Base-by-base conservation (phyloP, 129 eudicot species). In the Tanacetum coccineum region DNA sequence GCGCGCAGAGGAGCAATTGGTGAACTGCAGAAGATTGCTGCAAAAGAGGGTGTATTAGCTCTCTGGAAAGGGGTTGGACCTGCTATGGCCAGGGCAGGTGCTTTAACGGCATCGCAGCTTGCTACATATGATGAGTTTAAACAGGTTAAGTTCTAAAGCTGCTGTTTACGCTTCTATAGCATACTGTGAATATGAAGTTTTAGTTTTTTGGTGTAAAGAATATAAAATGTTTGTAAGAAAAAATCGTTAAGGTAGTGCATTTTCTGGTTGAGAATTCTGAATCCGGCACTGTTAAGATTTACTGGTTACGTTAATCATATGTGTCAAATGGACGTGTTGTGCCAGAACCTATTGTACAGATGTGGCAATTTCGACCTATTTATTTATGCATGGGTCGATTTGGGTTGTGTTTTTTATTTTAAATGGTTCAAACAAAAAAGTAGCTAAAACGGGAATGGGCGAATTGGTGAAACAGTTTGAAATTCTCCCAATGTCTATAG, bases 11-110 rank as follows among this genome's bases (percentile, higher is more conserved):
- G 96, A 59, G 81, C 91, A 45, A 81, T 84, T 3, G 74, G 64
- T 53, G 96, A 92, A 70, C 71, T 88, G 73, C 80, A 63, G 64
- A 92, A 71, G 67, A 88, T 92, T 56, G 80, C 79, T 25, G 70
- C 75, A 44, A 79, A 88, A 72, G 96, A 88, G 82, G 98, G 98
- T 11, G 55, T 86, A 52, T 52, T 70, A 63, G 95, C 96, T 71
- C 98, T 92, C 4, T 92, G 98, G 98, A 92, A 86, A 74, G 98
- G 96, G 66, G 96, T 88, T 66, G 91, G 98, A 3, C 98, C 98
- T 19, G 98, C 96, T 46, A 92, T 88, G 96, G 81, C 79, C 56
- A 68, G 98, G 68, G 98, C 98, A 59, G 91, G 95, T 59, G 87
- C 96, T 68, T 86, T 92, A 81, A 92, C 96, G n/a, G 89, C 96